Evolutionary conservation across 345 rosid genomes (phyloP).

Genomic region (Eucalyptus tenuipes): DNA sequence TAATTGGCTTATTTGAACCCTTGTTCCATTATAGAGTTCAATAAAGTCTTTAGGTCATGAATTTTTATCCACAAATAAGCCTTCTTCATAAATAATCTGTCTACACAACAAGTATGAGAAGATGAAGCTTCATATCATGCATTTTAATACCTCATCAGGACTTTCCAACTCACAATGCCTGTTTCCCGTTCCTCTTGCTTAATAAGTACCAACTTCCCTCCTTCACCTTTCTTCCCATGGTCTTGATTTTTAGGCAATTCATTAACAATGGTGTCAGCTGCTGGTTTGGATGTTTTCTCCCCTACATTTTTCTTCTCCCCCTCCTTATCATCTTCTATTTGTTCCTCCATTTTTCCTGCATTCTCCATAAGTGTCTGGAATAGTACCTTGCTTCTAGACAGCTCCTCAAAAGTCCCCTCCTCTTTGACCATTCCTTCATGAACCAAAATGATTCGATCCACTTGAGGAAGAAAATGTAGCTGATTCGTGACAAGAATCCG

Average conservation of each 20-base stretch:
- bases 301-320: constrained; percentile 9
- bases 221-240: constrained; percentile 26
- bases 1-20: neutral
- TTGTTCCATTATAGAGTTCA: neutral
- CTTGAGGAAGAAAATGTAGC: constrained; percentile 89
- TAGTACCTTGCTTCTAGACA: constrained; percentile 48
- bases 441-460: constrained; percentile 68
- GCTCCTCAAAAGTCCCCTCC: constrained; percentile 82
- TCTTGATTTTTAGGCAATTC: constrained; percentile 5
- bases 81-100: neutral
- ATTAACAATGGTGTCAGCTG: constrained; percentile 13
- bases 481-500: constrained; percentile 92
- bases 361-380: constrained; percentile 90
- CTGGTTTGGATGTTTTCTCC: constrained; percentile 17
- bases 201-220: constrained; percentile 61
- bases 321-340: constrained; percentile 14
- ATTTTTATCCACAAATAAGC: neutral
- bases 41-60: neutral
- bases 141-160: constrained; percentile 55
- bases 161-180: constrained; percentile 77
- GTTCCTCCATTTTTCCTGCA: constrained; percentile 88
- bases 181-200: constrained; percentile 97
- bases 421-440: constrained; percentile 73
- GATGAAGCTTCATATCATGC: neutral
- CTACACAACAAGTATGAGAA: neutral